Evolutionary conservation across 768 basidiomycete species (phyloP).

Genomic region (Porphyrellus cyaneotinctus): DNA sequence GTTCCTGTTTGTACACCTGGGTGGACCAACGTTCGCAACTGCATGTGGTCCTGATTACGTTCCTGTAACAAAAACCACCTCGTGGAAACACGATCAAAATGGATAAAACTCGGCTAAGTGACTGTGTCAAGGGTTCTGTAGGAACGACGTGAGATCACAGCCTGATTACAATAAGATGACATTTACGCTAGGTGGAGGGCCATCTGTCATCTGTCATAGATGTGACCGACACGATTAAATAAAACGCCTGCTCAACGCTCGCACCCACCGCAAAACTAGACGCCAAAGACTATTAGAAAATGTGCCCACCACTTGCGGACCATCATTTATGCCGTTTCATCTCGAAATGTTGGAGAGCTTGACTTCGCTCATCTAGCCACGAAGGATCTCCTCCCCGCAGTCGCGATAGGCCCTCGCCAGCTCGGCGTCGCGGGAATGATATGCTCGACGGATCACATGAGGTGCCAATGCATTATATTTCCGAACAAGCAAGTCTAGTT

Average conservation of each 20-base stretch:
- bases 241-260: too few species aligned
- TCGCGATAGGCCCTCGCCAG: constrained; percentile 51
- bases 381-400: constrained; percentile 52
- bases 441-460: constrained; percentile 65
- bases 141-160: constrained; percentile 8
- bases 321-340: too few species aligned
- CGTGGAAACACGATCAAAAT: constrained; percentile 2
- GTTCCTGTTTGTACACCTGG: constrained; percentile 2
- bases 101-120: constrained; percentile 13
- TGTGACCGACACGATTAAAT: too few species aligned
- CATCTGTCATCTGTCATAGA: too few species aligned
- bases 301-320: background rate
- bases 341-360: background rate
- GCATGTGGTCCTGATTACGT: background rate
- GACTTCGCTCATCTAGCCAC: constrained; percentile 26
- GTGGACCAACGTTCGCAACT: background rate
- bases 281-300: constrained; percentile 24
- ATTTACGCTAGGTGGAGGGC: too few species aligned
- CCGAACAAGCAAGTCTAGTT: constrained; percentile 71
- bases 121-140: constrained; percentile 6
- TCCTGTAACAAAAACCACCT: constrained; percentile 18
- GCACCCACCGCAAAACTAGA: too few species aligned
- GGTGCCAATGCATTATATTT: constrained; percentile 81
- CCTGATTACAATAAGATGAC: too few species aligned
- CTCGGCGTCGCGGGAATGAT: constrained; percentile 55